Base-by-base conservation (phyloP, 805 yeast species). In the Starmera caribaea region DNA sequence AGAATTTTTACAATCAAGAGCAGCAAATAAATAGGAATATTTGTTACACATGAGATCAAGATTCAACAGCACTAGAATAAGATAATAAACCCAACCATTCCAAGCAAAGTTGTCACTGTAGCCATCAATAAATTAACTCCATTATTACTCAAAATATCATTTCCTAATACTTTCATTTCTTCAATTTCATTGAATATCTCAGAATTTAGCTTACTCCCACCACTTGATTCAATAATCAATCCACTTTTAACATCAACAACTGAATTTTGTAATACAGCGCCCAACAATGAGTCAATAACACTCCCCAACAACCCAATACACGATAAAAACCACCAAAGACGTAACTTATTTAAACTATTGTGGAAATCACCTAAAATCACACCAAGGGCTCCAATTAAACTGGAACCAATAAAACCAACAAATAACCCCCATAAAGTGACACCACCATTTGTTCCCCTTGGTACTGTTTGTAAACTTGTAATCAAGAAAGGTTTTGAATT, bases 381-480 rank as follows among this genome's bases (percentile, higher is more conserved):
- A n/a, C n/a, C n/a, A n/a, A n/a, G n/a, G n/a, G n/a, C n/a, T 17
- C 65, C 61, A 17, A 68, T 56, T 8, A 59, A 40, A 6, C 55
- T 47, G 1, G 69, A 59, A 0, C 71, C 74, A 14, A 45, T 45
- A 0, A 52, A 32, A 1, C 68, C 73, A 13, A 64, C 62, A 2
- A 46, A 27, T 10, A 68, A 41, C 0, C 73, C 74, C 14, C 51
- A 41, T 5, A 36, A 46, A 0, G 71, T 54, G 2, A 68, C 61
- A 14, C 72, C 74, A 6, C 74, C 74, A 48, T 68, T 68, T 10
- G 73, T 69, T 10, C 74, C 74, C 16, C 61, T 63, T 3, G 73
- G 72, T 36, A 70, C 69, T 11, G 54, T 52, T 32, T 54, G 44
- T 30, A 68, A 51, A 6, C 66, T 61, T 7, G 71, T 66, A 40